These are phyloP conservation scores for Russula emetica DNA, from an alignment of 768 basidiomycete genomes.

Conservation along the genomic window DNA sequence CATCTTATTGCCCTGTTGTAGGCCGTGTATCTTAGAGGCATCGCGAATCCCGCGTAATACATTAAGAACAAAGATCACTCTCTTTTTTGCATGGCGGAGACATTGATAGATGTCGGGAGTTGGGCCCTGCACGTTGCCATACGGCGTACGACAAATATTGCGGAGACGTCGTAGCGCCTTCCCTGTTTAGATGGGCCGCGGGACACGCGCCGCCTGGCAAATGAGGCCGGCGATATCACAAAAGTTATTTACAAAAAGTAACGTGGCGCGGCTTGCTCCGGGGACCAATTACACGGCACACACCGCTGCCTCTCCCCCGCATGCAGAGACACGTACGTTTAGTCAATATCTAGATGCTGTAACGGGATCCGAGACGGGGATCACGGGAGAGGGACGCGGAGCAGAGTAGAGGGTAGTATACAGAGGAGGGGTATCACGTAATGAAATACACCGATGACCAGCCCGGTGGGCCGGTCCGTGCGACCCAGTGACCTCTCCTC, in stretches of 20 bases:
- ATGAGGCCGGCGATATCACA: constrained; percentile 1
- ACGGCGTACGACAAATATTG: constrained; percentile 13
- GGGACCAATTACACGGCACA: background rate
- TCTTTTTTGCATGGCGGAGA: background rate
- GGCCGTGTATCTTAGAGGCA: constrained; percentile 22
- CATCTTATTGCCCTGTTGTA: constrained; percentile 22
- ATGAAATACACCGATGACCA: background rate
- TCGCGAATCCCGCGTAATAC: constrained; percentile 19
- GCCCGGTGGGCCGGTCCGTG: background rate
- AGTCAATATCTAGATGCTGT: background rate
- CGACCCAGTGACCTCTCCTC: background rate
- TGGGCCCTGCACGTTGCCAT: background rate
- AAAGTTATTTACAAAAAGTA: background rate
- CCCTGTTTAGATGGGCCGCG: constrained; percentile 10
- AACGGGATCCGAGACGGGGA: no score
- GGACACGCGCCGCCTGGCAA: no score
- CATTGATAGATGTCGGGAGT: background rate
- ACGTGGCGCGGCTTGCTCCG: constrained; percentile 5
- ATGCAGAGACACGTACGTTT: background rate
- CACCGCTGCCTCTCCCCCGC: background rate
- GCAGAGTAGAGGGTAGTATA: no score
- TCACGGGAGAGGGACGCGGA: background rate
- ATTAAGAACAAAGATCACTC: background rate
- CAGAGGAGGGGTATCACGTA: background rate
- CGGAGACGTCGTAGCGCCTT: constrained; percentile 22